phyloP scores from a whole-genome alignment of 108 stramenopile genomes.

The Nitzschia inconspicua region DNA sequence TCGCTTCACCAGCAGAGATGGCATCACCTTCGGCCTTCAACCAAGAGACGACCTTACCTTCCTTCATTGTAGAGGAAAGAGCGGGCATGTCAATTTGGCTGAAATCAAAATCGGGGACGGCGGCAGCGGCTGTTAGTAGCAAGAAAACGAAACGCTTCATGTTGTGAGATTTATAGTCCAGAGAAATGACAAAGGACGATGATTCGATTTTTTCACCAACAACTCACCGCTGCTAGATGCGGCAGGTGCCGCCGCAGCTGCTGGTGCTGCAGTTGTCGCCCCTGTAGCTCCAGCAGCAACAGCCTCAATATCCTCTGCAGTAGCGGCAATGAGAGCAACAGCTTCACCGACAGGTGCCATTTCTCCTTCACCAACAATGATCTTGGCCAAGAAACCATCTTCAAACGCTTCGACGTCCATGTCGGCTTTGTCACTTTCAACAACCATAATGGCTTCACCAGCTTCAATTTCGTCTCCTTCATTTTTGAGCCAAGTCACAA shows the following conservation, averaged over 20 bases:
- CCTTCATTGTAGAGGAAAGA: conserved; percentile 97
- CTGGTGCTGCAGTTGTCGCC: conserved; percentile 31
- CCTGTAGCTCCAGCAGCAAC: conserved; percentile 43
- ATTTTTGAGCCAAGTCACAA: conserved; percentile 92
- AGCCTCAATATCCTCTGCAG: conserved; percentile 55
- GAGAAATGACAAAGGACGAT: conserved; percentile 2
- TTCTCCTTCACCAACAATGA: conserved; percentile 80
- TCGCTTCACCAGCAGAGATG: conserved; percentile 89
- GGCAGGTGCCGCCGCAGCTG: conserved; percentile 9
- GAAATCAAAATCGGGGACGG: conserved; percentile 68
- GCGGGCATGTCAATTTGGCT: conserved; percentile 96
- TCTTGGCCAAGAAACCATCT: conserved; percentile 84
- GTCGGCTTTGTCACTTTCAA: conserved; percentile 89
- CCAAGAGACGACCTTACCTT: conserved; percentile 97
- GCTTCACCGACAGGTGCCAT: conserved; percentile 80
- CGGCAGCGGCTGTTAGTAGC: conserved; percentile 1
- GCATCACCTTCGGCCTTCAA: conserved; percentile 89
- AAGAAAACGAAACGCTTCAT: neutral
- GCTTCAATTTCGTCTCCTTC: conserved; percentile 91
- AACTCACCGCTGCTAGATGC: conserved; percentile 38
- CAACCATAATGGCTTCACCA: conserved; percentile 89
- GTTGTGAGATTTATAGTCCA: neutral
- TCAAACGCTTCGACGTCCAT: conserved; percentile 93
- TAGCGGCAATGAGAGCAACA: conserved; percentile 75
- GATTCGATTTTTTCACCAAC: neutral